Evolutionary conservation across 2,329 filamentous ascomycete species (phyloP).

Genomic region (Annulohypoxylon truncatum): DNA sequence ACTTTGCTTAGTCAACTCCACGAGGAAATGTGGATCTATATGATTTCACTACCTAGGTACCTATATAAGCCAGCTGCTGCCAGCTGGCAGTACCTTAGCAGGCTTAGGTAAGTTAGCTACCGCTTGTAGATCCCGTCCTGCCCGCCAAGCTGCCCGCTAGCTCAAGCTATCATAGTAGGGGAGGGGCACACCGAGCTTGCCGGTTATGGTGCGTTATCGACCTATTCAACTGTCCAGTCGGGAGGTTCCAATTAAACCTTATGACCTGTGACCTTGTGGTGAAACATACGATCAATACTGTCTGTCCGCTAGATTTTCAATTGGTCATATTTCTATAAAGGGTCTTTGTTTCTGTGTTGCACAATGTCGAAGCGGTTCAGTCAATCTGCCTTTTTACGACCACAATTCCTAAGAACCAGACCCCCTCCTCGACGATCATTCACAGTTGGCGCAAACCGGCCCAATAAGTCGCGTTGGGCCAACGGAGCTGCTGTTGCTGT

Average conservation of each 20-base stretch:
- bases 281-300: slow-evolving; percentile 34
- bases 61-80: neutral
- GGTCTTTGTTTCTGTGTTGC: neutral
- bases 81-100: too few relatives aligned
- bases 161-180: neutral
- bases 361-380: slow-evolving; percentile 45
- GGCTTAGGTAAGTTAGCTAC: too few relatives aligned
- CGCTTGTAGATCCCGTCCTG: too few relatives aligned
- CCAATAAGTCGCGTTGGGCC: slow-evolving; percentile 33
- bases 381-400: slow-evolving; percentile 41
- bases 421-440: slow-evolving; percentile 40
- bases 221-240: slow-evolving; percentile 22
- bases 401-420: slow-evolving; percentile 34
- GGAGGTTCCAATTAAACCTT: slow-evolving; percentile 41
- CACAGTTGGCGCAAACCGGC: slow-evolving; percentile 34
- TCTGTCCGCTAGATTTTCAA: neutral
- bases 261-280: slow-evolving; percentile 35
- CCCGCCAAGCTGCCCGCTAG: neutral
- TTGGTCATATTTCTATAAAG: slow-evolving; percentile 23
- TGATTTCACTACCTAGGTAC: too few relatives aligned
- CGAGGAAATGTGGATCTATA: neutral
- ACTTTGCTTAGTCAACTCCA: neutral
- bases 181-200: slow-evolving; percentile 23
- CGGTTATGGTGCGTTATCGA: slow-evolving; percentile 24
- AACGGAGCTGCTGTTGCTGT: slow-evolving; percentile 37